Evolutionary conservation across 345 rosid species (phyloP).

Genomic region (Euclidium syriacum): DNA sequence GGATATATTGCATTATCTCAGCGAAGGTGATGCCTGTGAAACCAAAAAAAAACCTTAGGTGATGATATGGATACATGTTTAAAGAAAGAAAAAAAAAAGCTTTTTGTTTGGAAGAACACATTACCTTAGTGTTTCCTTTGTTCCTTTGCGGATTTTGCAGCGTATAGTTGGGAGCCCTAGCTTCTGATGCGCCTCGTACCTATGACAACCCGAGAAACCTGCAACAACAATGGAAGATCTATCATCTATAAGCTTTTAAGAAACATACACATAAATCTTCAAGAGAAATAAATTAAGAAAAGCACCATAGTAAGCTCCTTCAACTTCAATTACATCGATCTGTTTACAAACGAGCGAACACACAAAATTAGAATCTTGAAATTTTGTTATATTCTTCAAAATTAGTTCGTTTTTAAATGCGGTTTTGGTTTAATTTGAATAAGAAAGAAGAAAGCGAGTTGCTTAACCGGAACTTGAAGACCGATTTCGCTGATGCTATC

Average conservation of each 20-base stretch:
- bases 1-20: constrained; percentile 30
- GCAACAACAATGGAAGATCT: neutral
- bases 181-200: constrained; percentile 83
- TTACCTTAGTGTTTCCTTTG: constrained; percentile 82
- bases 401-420: neutral
- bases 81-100: neutral
- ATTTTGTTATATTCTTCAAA: neutral
- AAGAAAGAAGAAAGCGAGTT: neutral
- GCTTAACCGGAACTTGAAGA: constrained; percentile 81
- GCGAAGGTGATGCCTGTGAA: constrained; percentile 86
- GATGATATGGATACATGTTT: too few relatives aligned
- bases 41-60: neutral
- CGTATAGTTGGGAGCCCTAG: constrained; percentile 83
- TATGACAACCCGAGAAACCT: constrained; percentile 96
- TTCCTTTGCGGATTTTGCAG: constrained; percentile 85
- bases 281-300: neutral
- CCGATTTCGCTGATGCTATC: constrained; percentile 73
- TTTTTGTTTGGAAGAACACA: neutral
- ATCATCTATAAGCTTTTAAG: neutral
- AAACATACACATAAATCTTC: neutral
- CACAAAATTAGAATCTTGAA: neutral
- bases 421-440: neutral
- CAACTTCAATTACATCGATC: constrained; percentile 96
- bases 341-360: constrained; percentile 30
- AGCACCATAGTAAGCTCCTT: constrained; percentile 78